These are phyloP conservation scores for Phytophthora citricola DNA, from an alignment of 352 stramenopile genomes.

Conservation along the genomic window DNA sequence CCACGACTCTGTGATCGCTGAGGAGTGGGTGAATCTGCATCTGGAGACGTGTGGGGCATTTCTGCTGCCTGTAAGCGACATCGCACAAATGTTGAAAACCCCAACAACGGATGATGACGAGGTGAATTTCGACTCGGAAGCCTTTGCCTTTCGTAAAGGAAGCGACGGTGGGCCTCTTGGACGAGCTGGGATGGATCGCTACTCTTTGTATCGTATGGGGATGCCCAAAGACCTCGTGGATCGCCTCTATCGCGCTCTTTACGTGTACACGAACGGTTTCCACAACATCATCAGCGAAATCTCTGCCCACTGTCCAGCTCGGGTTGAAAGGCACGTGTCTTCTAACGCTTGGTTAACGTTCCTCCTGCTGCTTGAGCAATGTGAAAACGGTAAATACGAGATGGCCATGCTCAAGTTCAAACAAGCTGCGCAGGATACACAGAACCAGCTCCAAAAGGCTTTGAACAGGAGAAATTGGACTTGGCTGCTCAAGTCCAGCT, in stretches of 20 bases:
- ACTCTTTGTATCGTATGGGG: constrained; percentile 71
- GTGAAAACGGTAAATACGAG: constrained; percentile 82
- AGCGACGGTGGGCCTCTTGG: constrained; percentile 49
- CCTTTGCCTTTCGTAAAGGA: constrained; percentile 57
- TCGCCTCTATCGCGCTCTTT: constrained; percentile 79
- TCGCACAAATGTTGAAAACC: constrained; percentile 27
- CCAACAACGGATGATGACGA: constrained; percentile 35
- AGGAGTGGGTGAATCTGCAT: constrained; percentile 85
- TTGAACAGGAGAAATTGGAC: constrained; percentile 43
- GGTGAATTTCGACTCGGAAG: constrained; percentile 42
- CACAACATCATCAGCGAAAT: constrained; percentile 88
- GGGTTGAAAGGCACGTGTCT: constrained; percentile 77
- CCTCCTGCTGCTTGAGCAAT: constrained; percentile 78
- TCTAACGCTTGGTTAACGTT: constrained; percentile 85
- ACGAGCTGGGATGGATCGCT: constrained; percentile 74
- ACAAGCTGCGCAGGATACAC: constrained; percentile 63
- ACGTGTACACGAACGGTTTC: constrained; percentile 88
- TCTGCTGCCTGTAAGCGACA: constrained; percentile 57
- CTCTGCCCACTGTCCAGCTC: constrained; percentile 66
- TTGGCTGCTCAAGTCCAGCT: constrained; percentile 45
- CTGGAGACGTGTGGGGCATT: constrained; percentile 62
- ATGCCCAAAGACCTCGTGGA: constrained; percentile 85
- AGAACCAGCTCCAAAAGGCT: constrained; percentile 59
- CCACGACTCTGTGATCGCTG: constrained; percentile 73
- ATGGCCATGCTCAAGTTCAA: constrained; percentile 91